These are phyloP conservation scores for Acrocalymma vagum DNA, from an alignment of 2,329 filamentous ascomycete species.

Conservation along the genomic window DNA sequence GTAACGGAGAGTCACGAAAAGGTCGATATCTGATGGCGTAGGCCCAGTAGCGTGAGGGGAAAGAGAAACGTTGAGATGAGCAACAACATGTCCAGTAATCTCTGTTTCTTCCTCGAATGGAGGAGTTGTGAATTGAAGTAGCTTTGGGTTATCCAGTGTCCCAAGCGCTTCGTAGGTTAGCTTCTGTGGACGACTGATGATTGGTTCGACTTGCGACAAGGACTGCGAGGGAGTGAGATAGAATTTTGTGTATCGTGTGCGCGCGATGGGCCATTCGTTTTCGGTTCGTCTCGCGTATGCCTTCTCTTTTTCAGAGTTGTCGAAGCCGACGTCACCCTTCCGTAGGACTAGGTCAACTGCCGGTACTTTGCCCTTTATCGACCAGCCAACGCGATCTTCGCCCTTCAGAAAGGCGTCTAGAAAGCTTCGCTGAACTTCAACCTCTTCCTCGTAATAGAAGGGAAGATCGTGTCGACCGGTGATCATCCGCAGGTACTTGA, in stretches of 20 bases:
- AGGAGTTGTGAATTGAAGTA: conserved; percentile 65
- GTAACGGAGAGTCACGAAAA: conserved; percentile 70
- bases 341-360: conserved; percentile 69
- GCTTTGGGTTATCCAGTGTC: conserved; percentile 61
- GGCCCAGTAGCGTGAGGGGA: conserved; percentile 48
- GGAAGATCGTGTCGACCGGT: conserved; percentile 75
- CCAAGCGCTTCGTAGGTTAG: conserved; percentile 69
- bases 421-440: conserved; percentile 73
- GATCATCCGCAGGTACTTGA: conserved; percentile 76
- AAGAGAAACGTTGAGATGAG: conserved; percentile 69
- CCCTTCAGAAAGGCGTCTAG: conserved; percentile 76
- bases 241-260: conserved; percentile 70
- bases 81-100: conserved; percentile 73
- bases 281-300: conserved; percentile 65
- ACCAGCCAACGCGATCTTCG: conserved; percentile 70
- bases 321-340: conserved; percentile 73
- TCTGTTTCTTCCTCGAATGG: conserved; percentile 71
- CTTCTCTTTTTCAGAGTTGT: conserved; percentile 69
- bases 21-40: conserved; percentile 65
- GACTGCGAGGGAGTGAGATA: conserved; percentile 61
- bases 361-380: conserved; percentile 63
- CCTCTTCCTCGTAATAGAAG: conserved; percentile 75
- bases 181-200: conserved; percentile 43
- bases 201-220: conserved; percentile 49
- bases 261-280: conserved; percentile 71